Percentiles rank a stretch among this genome's conserved stretches.
These are phyloP conservation scores for Macrocybe sp. DNA, from an alignment of 1,284 basidiomycete species.

Conservation along the genomic window DNA sequence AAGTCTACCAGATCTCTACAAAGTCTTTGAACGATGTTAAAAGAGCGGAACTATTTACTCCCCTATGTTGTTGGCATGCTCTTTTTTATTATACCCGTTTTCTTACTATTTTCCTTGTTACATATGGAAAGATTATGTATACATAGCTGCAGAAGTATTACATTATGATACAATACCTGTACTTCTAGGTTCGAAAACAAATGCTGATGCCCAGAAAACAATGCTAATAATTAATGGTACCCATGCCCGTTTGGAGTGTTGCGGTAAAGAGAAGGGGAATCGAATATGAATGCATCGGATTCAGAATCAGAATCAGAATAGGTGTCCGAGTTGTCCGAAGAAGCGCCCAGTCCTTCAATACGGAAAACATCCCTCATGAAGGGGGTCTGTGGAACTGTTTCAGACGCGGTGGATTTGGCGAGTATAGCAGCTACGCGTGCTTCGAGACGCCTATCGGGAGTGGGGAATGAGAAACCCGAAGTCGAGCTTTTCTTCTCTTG, in stretches of 20 bases:
- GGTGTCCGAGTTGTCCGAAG: conserved; percentile 44
- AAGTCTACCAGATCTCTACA: conserved; percentile 83
- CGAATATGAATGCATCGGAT: conserved; percentile 66
- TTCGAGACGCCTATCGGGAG: conserved; percentile 59
- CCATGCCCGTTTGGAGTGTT: conserved; percentile 36
- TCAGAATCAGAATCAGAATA: conserved; percentile 44
- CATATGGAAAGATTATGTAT: conserved; percentile 14
- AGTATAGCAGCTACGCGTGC: conserved; percentile 76
- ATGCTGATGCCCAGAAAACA: conserved; percentile 9
- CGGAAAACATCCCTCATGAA: conserved; percentile 69
- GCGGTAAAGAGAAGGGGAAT: conserved; percentile 42
- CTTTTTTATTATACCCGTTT: conserved; percentile 3
- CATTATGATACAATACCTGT: conserved; percentile 17
- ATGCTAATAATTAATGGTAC: conserved; percentile 24
- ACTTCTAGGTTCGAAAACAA: conserved; percentile 12
- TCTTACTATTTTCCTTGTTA: background rate
- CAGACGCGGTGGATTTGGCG: conserved; percentile 60
- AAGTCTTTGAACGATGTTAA: conserved; percentile 86
- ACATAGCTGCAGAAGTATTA: conserved; percentile 11
- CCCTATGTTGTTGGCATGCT: conserved; percentile 7
- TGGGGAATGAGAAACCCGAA: conserved; percentile 20
- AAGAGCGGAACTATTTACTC: conserved; percentile 1
- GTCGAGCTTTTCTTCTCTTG: conserved; percentile 43
- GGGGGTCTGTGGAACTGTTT: conserved; percentile 62
- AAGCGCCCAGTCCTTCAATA: conserved; percentile 45